Percentiles rank a stretch among this genome's conserved stretches.
phyloP scores from a whole-genome alignment of 2,329 filamentous ascomycete species.

The Diaporthe australafricana region DNA sequence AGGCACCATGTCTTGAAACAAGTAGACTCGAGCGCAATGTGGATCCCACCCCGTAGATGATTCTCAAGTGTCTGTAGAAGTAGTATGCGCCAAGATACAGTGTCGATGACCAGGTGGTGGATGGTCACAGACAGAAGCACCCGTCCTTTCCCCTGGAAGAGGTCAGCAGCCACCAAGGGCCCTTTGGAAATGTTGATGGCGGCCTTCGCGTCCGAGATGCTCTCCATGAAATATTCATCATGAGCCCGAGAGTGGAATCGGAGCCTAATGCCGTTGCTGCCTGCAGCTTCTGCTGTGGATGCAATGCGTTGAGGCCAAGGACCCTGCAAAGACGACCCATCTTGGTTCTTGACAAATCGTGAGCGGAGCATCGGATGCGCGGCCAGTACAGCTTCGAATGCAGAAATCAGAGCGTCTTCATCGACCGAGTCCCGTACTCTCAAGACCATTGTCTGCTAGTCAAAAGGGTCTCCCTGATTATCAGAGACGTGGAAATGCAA shows the following conservation, averaged over 20 bases:
- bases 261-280: background rate
- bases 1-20: background rate
- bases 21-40: background rate
- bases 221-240: background rate
- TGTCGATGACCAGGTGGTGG: background rate
- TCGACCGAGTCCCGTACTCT: background rate
- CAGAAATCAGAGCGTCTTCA: background rate
- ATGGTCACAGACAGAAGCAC: background rate
- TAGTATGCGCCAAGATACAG: background rate
- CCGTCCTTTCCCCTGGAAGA: background rate
- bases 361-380: background rate
- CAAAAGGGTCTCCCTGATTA: background rate
- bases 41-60: background rate
- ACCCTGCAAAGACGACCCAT: background rate
- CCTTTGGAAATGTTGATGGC: background rate
- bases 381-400: background rate
- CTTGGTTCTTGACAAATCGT: background rate
- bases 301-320: background rate
- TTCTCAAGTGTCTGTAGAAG: background rate
- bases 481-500: background rate
- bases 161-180: background rate
- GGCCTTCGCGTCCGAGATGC: background rate
- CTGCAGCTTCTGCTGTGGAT: background rate
- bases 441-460: background rate
- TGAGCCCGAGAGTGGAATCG: background rate